Evolutionary conservation across 352 stramenopile genomes (phyloP), one percentile per base, ranked within the genome.

Genomic region (Thalassiosira mediterranea): DNA sequence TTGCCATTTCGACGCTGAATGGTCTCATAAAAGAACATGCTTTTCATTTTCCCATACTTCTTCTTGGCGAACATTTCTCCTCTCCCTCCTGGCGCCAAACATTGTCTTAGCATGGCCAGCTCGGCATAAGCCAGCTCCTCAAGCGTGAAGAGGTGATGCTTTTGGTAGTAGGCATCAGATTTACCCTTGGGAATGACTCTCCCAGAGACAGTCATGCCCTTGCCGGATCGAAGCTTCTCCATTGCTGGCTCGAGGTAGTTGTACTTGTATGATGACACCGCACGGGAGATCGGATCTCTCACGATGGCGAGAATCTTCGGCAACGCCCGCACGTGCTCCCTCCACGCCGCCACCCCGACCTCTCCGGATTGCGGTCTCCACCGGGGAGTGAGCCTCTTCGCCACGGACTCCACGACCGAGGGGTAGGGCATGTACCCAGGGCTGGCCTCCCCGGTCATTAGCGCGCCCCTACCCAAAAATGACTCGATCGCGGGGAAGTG

Each of bases 371-470:
- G 5, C 11, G 42, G 59, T 42, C 25, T 57, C 59, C 59, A 60
- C 40, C 57, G 29, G 0, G 40, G 28, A 2, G 42, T 60, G 37
- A 81, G 26, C 51, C 57, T 19, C 25, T 62, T 68, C 0, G 66
- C 67, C 1, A 77, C 40, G 34, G 57, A 29, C 47, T 74, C 54
- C 47, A 79, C 58, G 3, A 81, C 72, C 8, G 40, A 65, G 0
- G 72, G 72, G 57, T 79, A 79, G 7, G 72, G 65, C 66, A 91
- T 67, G 48, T 93, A 93, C 28, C 88, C 88, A 5, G 88, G 88
- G 56, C 66, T 85, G 5, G 88, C 86, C 60, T 93, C 88, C 29
- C 88, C 88, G 0, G 86, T 91, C 81, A 93, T 90, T 0, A 92
- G 56, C 10, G 81, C 72, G 0, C 87, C 87, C 29, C 73, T 64